These are phyloP conservation scores for Verticillium klebahnii DNA, from an alignment of 2,329 filamentous ascomycete species.

Conservation along the genomic window DNA sequence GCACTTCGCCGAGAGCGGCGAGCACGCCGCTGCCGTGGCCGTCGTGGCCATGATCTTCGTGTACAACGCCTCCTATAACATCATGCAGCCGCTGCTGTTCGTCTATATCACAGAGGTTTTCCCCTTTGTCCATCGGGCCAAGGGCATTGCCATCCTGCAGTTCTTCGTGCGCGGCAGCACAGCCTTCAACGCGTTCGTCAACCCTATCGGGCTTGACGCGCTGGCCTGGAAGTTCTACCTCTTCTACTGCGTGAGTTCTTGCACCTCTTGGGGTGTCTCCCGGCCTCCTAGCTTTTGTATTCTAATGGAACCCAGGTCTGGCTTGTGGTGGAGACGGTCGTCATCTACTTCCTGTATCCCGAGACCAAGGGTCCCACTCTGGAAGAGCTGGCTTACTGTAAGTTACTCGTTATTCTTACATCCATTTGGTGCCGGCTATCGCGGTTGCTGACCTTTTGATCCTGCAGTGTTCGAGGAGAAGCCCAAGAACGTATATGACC, in stretches of 20 bases:
- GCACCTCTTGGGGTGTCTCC: conserved; percentile 19
- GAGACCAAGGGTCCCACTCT: conserved; percentile 62
- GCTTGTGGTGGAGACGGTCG: conserved; percentile 5
- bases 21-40: conserved; percentile 21
- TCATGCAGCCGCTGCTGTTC: conserved; percentile 46
- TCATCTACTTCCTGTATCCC: conserved; percentile 49
- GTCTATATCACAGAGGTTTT: conserved; percentile 49
- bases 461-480: background rate
- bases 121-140: conserved; percentile 45
- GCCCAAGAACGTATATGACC: background rate
- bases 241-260: conserved; percentile 35
- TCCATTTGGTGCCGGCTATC: too few relatives aligned
- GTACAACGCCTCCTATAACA: conserved; percentile 42
- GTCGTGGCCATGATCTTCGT: conserved; percentile 30
- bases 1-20: conserved; percentile 21
- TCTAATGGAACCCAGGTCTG: conserved; percentile 16
- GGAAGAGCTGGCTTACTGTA: conserved; percentile 50
- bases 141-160: conserved; percentile 35
- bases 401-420: background rate
- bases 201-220: conserved; percentile 44
- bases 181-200: conserved; percentile 24
- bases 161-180: conserved; percentile 18
- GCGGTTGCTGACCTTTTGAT: background rate
- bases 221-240: conserved; percentile 54
- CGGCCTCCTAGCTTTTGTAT: conserved; percentile 33